phyloP scores from a whole-genome alignment of 2,329 filamentous ascomycete species.

The Aspergillus pseudotamarii region DNA sequence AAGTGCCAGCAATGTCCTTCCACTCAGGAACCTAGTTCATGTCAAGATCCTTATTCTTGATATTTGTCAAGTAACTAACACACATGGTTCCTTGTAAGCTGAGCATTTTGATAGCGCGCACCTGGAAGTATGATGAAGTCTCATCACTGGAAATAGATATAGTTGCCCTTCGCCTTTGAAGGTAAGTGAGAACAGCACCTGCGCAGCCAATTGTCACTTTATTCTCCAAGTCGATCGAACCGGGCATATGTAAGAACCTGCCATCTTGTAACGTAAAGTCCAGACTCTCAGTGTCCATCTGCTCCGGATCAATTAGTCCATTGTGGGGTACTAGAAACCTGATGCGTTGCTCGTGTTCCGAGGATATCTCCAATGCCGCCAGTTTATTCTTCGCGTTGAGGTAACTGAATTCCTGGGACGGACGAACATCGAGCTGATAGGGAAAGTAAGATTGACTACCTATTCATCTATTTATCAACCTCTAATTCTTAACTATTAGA shows the following conservation, averaged over 20 bases:
- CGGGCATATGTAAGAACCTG: slow-evolving; percentile 68
- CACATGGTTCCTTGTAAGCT: slow-evolving; percentile 65
- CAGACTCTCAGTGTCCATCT: slow-evolving; percentile 41
- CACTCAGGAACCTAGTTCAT: slow-evolving; percentile 71
- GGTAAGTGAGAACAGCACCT: slow-evolving; percentile 79
- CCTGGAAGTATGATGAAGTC: slow-evolving; percentile 58
- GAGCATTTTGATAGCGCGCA: slow-evolving; percentile 74
- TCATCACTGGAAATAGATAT: slow-evolving; percentile 65
- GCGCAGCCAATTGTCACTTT: slow-evolving; percentile 77
- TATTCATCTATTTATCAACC: slow-evolving; percentile 23
- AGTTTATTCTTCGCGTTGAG: slow-evolving; percentile 69
- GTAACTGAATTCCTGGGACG: slow-evolving; percentile 72
- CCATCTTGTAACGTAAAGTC: slow-evolving; percentile 61
- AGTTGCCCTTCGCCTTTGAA: slow-evolving; percentile 69
- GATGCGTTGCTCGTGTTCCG: slow-evolving; percentile 50
- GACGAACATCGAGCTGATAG: slow-evolving; percentile 67
- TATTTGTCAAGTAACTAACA: slow-evolving; percentile 20
- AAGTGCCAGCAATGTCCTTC: slow-evolving; percentile 77
- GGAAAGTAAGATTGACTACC: slow-evolving; percentile 57
- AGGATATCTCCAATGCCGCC: slow-evolving; percentile 58
- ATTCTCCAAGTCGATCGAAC: slow-evolving; percentile 74
- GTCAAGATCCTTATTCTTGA: not conserved
- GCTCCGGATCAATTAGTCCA: slow-evolving; percentile 48
- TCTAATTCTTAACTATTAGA: not conserved
- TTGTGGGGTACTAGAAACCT: slow-evolving; percentile 66